Evolutionary conservation across 2,329 filamentous ascomycete genomes (phyloP).

Genomic region (Alternaria tenuissima): DNA sequence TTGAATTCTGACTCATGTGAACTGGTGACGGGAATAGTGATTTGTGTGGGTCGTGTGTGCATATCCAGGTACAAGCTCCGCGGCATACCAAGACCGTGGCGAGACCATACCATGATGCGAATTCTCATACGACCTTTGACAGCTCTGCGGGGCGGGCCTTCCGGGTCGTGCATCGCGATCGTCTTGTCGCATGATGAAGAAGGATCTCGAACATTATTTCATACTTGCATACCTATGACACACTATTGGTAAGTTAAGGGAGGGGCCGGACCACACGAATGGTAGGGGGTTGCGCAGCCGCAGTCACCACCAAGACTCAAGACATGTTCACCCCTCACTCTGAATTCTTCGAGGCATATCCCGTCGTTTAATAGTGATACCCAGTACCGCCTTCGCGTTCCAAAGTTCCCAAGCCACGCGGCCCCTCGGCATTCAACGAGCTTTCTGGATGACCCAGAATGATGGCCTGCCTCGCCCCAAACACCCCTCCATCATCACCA

Average conservation of each 20-base stretch:
- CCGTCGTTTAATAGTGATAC: slow-evolving; percentile 7
- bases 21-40: not conserved
- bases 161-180: not conserved
- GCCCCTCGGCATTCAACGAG: slow-evolving; percentile 21
- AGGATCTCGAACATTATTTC: not conserved
- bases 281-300: not conserved
- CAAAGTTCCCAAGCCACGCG: slow-evolving; percentile 22
- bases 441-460: slow-evolving; percentile 32
- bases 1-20: not conserved
- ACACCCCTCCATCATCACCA: slow-evolving; percentile 13
- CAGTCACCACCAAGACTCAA: not conserved
- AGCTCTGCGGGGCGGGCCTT: not conserved
- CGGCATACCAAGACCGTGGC: not conserved
- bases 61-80: not conserved
- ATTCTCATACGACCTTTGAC: not conserved
- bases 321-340: not conserved
- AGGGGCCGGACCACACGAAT: slow-evolving; percentile 1
- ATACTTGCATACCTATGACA: not conserved
- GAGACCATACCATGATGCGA: not conserved
- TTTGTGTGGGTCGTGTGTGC: not conserved
- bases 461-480: slow-evolving; percentile 36
- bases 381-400: slow-evolving; percentile 12
- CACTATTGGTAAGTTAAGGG: not conserved
- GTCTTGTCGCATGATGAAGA: not conserved
- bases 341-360: not conserved